Percentiles rank a stretch among this genome's conserved stretches.
Conservation (phyloP, 1,139 yeast species). For the Yamadazyma sp. region DNA sequence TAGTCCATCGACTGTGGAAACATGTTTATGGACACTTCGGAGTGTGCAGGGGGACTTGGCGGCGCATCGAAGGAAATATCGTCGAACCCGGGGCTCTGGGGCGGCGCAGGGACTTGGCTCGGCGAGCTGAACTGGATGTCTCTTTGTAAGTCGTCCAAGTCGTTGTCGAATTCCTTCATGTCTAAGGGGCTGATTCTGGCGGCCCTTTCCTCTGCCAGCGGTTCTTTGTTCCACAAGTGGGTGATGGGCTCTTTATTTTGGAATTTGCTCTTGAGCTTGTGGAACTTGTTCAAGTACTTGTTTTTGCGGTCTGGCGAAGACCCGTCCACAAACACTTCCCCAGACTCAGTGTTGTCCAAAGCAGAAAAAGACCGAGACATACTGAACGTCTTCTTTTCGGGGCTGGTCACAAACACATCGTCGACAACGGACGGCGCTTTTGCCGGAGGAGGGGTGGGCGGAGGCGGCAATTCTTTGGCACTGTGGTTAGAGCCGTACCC, state of each 20-base stretch:
- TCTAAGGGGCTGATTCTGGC: constrained; percentile 13
- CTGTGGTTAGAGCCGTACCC: constrained; percentile 3
- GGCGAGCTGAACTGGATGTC: constrained; percentile 16
- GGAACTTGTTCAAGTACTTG: constrained; percentile 28
- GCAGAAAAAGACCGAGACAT: background rate
- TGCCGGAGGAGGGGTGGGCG: constrained; percentile 15
- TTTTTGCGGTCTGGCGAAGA: constrained; percentile 12
- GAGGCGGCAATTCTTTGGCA: constrained; percentile 12
- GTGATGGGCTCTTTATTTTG: constrained; percentile 39
- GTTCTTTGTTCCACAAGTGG: constrained; percentile 15
- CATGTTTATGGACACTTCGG: constrained; percentile 3
- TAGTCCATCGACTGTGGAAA: constrained; percentile 1
- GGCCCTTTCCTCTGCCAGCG: constrained; percentile 7
- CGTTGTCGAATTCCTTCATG: constrained; percentile 16
- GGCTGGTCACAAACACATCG: constrained; percentile 28
- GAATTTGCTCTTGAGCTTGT: constrained; percentile 33
- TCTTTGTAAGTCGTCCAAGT: constrained; percentile 22
- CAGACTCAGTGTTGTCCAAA: background rate
- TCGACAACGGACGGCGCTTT: constrained; percentile 18
- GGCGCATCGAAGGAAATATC: constrained; percentile 12
- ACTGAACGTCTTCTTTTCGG: constrained; percentile 8
- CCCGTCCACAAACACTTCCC: constrained; percentile 10
- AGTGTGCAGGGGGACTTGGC: constrained; percentile 17
- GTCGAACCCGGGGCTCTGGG: background rate
- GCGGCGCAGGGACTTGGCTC: background rate